Base-by-base conservation (phyloP, 129 eudicot species). In the Lactuca sativa region DNA sequence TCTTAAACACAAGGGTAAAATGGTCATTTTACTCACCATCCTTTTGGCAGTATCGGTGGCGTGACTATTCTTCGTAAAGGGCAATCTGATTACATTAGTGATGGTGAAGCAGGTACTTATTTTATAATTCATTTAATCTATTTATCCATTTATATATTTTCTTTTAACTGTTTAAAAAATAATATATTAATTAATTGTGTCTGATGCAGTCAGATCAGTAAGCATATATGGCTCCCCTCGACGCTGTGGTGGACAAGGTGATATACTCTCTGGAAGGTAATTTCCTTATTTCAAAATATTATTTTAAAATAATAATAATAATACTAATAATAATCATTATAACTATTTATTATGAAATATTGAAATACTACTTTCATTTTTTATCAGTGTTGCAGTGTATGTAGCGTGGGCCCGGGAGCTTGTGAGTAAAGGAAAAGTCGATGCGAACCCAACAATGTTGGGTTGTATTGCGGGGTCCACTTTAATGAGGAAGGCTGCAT, bases 181-280 rank as follows among this genome's bases (percentile, higher is more conserved):
- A 21, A 30, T 59, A 13, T 67, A 52, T 33, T 67, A 48, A 34
- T 49, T 59, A 18, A 7, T 40, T 48, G 55, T 41, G 40, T 31
- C 30, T 25, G 30, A 40, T 80, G 74, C 86, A 95, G 99, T 87
- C 68, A 77, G 63, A 76, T 79, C 97, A 21, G 99, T 95, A 62
- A 90, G 88, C 78, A 73, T 74, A 48, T 87, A 73, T 71, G 99
- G 99, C 59, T 90, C 99, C 72, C 99, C 96, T 12, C 80, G 99
- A 67, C 99, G 97, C 59, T 95, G 99, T 76, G 99, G 99, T 74
- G 99, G 99, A 49, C 99, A 95, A 80, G 99, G 99, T 62, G 99
- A 95, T 79, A 87, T 95, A 80, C 99, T 95, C 44, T 90, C 99
- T 56, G 99, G 99, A 80, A 86, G 99, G 99, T 81, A 82, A 71